Percentiles rank a stretch among this genome's conserved stretches.
Conservation (phyloP, 75 land plant species). For the Selaginella moellendorffii region DNA sequence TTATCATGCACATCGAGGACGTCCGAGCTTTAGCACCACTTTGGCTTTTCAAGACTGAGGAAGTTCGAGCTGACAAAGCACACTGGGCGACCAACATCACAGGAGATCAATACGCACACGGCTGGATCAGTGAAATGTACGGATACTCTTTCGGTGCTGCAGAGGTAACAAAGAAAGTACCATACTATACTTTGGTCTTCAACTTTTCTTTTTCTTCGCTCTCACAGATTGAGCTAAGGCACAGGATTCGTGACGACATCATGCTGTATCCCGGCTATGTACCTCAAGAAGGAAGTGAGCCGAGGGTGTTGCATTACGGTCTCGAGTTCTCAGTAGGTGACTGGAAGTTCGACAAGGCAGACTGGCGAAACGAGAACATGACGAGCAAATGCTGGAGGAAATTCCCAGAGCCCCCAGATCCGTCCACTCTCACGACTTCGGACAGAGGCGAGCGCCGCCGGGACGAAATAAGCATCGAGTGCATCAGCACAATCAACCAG, state of each 20-base stretch:
- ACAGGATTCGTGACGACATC: conserved; percentile 42
- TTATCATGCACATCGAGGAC: conserved; percentile 92
- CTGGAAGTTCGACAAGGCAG: conserved; percentile 83
- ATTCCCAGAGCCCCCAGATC: conserved; percentile 87
- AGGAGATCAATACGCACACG: conserved; percentile 69
- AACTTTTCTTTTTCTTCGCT: conserved; percentile 7
- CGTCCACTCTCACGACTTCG: conserved; percentile 28
- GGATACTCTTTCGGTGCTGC: conserved; percentile 97
- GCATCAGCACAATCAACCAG: conserved; percentile 44
- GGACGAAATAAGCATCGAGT: conserved; percentile 80
- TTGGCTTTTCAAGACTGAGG: conserved; percentile 91
- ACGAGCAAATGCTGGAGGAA: conserved; percentile 71
- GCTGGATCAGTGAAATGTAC: conserved; percentile 99
- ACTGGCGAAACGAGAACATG: conserved; percentile 59
- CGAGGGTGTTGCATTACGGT: conserved; percentile 83
- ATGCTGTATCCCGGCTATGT: conserved; percentile 85
- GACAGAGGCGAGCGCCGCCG: conserved; percentile 20
- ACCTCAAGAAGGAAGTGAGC: conserved; percentile 45
- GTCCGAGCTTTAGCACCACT: conserved; percentile 63
- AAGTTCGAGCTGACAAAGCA: conserved; percentile 78
- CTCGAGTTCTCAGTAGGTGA: conserved; percentile 54
- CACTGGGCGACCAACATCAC: conserved; percentile 78
- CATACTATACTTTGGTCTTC: not conserved
- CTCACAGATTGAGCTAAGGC: conserved; percentile 66
- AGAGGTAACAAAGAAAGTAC: conserved; percentile 44